Evolutionary conservation across 805 yeast genomes (phyloP).

Genomic region (Kuraishia molischiana): DNA sequence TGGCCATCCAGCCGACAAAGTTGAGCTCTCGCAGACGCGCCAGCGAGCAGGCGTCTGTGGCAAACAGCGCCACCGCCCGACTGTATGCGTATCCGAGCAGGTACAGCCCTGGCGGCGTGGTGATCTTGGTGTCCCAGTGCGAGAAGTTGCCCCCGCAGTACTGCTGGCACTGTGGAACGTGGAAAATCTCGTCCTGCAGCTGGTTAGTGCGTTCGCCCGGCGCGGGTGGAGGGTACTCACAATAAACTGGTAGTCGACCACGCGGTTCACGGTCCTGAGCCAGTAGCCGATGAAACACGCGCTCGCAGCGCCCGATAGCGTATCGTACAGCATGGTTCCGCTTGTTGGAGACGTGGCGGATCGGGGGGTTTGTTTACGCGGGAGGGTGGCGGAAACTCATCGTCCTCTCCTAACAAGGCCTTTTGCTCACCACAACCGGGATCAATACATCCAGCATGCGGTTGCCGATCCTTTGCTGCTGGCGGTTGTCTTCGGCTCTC

Average conservation of each 20-base stretch:
- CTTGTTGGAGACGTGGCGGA: too few relatives aligned
- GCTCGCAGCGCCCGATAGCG: neutral
- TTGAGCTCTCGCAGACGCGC: constrained; percentile 47
- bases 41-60: constrained; percentile 20
- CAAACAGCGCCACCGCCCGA: constrained; percentile 27
- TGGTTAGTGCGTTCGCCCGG: constrained; percentile 13
- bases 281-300: neutral
- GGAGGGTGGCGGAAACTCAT: too few relatives aligned
- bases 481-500: too few relatives aligned
- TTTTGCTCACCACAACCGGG: too few relatives aligned
- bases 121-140: constrained; percentile 83
- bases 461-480: too few relatives aligned
- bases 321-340: neutral
- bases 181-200: constrained; percentile 76
- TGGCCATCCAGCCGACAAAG: constrained; percentile 49
- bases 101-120: constrained; percentile 95
- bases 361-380: too few relatives aligned
- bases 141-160: constrained; percentile 53
- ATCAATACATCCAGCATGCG: too few relatives aligned
- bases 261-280: neutral
- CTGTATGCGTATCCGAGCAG: constrained; percentile 29
- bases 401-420: too few relatives aligned
- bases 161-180: constrained; percentile 65
- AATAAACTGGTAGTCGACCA: constrained; percentile 2
- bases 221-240: too few relatives aligned